Percentiles rank a stretch among this genome's conserved stretches.
Conservation (phyloP, 148 eudicot genomes). For the Beta vulgaris region DNA sequence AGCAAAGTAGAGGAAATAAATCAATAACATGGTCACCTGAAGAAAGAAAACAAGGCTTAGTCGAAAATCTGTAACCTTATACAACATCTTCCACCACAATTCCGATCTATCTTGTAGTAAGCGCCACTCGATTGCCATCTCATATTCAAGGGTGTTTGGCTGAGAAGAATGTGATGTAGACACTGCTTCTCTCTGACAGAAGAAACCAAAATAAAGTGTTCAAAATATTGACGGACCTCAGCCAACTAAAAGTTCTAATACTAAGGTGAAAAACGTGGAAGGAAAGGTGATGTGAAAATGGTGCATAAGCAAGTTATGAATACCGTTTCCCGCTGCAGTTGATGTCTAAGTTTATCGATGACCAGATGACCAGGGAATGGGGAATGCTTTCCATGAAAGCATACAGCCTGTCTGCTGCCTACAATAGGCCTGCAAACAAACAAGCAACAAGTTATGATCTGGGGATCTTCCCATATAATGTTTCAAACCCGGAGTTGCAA, state of each 20-base stretch:
- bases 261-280: neutral
- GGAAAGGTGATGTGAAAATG: neutral
- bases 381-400: conserved; percentile 37
- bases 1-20: conserved; percentile 5
- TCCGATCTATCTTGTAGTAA: conserved; percentile 54
- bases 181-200: conserved; percentile 59
- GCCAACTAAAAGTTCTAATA: neutral
- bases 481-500: neutral
- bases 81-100: conserved; percentile 39
- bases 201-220: neutral
- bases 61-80: conserved; percentile 35
- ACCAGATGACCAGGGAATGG: conserved; percentile 57
- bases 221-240: neutral
- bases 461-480: neutral
- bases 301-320: no score
- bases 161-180: conserved; percentile 83
- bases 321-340: conserved; percentile 48
- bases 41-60: neutral
- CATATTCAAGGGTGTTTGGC: conserved; percentile 65
- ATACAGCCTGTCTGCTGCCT: conserved; percentile 30
- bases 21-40: neutral
- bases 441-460: neutral
- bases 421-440: conserved; percentile 57
- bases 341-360: conserved; percentile 40
- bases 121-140: conserved; percentile 77